Percentiles rank a stretch among this genome's conserved stretches.
Conservation (phyloP, 306 rosid genomes). For the Datisca glomerata region DNA sequence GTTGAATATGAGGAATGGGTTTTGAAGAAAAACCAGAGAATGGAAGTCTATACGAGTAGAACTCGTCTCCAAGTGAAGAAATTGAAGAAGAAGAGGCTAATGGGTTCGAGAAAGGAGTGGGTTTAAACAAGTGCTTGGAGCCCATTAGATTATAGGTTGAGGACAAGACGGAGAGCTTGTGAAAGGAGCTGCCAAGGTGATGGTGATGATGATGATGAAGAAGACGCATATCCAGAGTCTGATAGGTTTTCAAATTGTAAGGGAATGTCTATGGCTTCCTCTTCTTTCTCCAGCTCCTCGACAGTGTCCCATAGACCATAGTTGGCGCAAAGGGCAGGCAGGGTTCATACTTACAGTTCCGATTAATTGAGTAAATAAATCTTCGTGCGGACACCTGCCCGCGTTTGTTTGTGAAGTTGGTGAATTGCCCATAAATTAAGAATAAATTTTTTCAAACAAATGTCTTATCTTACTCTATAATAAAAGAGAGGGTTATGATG, state of each 20-base stretch:
- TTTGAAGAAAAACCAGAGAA: constrained; percentile 29
- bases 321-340: background rate
- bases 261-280: constrained; percentile 1
- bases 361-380: background rate
- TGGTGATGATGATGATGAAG: constrained; percentile 17
- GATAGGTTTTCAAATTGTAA: background rate
- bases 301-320: background rate
- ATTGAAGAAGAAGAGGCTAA: constrained; percentile 8
- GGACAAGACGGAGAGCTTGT: constrained; percentile 23
- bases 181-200: constrained; percentile 7
- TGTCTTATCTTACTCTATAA: too few relatives aligned
- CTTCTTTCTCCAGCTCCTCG: background rate
- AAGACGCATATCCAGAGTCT: constrained; percentile 36
- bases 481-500: too few relatives aligned
- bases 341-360: background rate
- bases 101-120: constrained; percentile 24
- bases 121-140: constrained; percentile 25
- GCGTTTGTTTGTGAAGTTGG: too few relatives aligned
- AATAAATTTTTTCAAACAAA: too few relatives aligned
- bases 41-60: constrained; percentile 13
- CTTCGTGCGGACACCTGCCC: too few relatives aligned
- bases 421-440: too few relatives aligned
- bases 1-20: constrained; percentile 19
- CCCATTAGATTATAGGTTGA: constrained; percentile 27
- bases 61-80: constrained; percentile 12